Base-by-base conservation (phyloP, 768 basidiomycete species). In the Naganishia randhawae region DNA sequence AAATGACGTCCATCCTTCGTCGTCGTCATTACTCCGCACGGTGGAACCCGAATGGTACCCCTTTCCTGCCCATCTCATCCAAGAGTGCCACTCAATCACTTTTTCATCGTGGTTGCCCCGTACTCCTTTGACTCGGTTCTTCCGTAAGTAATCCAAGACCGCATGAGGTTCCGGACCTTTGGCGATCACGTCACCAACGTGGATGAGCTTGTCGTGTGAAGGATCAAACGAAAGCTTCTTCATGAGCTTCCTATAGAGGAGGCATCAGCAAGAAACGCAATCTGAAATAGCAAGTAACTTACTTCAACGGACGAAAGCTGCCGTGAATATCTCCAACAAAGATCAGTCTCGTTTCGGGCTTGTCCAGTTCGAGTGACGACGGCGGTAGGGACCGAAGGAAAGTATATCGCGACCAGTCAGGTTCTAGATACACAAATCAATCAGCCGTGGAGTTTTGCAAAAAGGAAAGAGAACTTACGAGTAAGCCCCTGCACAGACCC, bases 81-180 rank as follows among this genome's bases (percentile, higher is more conserved):
- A 98, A 1, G 84, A 82, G 29, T 87, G 84, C 94, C 94, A 96
- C 80, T 95, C 89, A 51, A 97, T 84, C 50, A 93, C 86, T 70
- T 84, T 84, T 79, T 97, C 92, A 81, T 98, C 94, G 75, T 97
- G 91, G 77, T 98, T 98, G 0, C 95, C 94, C 33, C 94, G 86
- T 3, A 96, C 91, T 17, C 92, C 92, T 27, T 84, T 84, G 50
- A 91, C 82, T 61, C 86, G 85, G 73, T 88, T 41, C 10, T 80
- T 74, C 2, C 86, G 80, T 83, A 96, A 83, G 78, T 85, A 90
- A 8, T 82, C 78, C 10, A 95, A 80, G 22, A 89, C 83, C 7
- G 84, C 82, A n/a, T 84, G 84, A 39, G 83, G 71, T 63, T 84
- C 83, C 0, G 83, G 77, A 5, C 87, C 89, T 78, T 89, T 94